Base-by-base conservation (phyloP, 2,329 filamentous ascomycete genomes). In the Epichloe gansuensis region DNA sequence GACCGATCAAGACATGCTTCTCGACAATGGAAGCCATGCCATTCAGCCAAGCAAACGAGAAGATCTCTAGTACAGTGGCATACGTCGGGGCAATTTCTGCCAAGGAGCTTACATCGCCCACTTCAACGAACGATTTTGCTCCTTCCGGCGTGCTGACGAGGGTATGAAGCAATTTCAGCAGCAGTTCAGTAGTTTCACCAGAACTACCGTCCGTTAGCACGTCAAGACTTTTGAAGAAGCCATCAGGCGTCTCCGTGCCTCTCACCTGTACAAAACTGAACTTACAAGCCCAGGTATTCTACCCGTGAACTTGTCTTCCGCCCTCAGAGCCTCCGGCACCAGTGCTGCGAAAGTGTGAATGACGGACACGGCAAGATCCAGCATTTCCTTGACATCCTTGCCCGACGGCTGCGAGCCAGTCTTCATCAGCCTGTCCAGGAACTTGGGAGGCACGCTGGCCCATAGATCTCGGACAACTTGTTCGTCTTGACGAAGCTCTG, bases 311-410 rank as follows among this genome's bases (percentile, higher is more conserved):
- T 72, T 76, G 13, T 66, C 57, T 17, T 76, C 67, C 17, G 67
- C 65, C 43, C 67, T 69, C 5, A 69, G 69, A 3, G 70, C 66
- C 4, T 73, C 70, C 0, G 82, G 76, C 4, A 86, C 67, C 11
- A 86, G 65, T 7, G 74, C 67, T 0, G 75, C 67, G 61, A 87
- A 86, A 0, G 77, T 80, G 61, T 85, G 78, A 5, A 86, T 62
- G 12, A 87, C 76, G 34, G 78, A 76, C 3, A 84, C 77, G 3
- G 77, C 80, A 13, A 86, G 68, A 58, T 81, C 76, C 9, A 84
- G 69, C 80, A 86, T 84, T 55, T 81, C 74, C 54, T 70, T 75
- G 12, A 75, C 70, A 55, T 83, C 72, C 23, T 71, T 65, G 44
- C 67, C 68, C 4, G 61, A 64, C 5, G 64, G 62, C 25, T 65